phyloP scores from a whole-genome alignment of 257 asterid genomes.

The Osmanthus fragrans region DNA sequence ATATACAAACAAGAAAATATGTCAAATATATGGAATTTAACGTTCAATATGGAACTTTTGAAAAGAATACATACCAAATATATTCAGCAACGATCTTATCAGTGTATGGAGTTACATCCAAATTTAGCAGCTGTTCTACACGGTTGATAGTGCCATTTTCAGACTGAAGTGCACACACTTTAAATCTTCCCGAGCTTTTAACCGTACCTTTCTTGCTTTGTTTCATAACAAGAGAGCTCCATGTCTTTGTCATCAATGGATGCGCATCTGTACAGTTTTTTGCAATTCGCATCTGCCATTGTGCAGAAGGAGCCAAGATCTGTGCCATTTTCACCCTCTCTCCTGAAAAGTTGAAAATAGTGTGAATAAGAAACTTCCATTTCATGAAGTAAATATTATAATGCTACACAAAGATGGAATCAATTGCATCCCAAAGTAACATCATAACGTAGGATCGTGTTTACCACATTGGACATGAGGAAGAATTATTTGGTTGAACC shows the following conservation, averaged over 20 bases:
- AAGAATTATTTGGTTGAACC: background rate
- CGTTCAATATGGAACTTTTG: background rate
- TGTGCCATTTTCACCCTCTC: conserved; percentile 74
- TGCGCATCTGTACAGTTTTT: conserved; percentile 57
- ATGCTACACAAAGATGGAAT: background rate
- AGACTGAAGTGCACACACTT: conserved; percentile 63
- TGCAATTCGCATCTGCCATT: conserved; percentile 86
- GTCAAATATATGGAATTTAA: background rate
- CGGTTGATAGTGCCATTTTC: conserved; percentile 75
- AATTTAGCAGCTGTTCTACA: conserved; percentile 78
- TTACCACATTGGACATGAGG: background rate
- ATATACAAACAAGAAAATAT: background rate
- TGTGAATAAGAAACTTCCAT: conserved; percentile 1
- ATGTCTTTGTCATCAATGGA: conserved; percentile 65
- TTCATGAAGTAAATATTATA: background rate
- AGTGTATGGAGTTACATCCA: conserved; percentile 79
- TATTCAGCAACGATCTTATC: conserved; percentile 93
- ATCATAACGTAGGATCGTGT: background rate
- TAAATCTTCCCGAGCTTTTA: conserved; percentile 60
- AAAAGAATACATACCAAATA: conserved; percentile 56
- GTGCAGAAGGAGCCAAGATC: conserved; percentile 89
- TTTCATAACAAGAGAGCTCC: conserved; percentile 69
- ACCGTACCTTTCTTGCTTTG: conserved; percentile 59
- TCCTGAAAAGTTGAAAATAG: conserved; percentile 24
- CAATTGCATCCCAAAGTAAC: background rate